Base-by-base conservation (phyloP, 2,329 filamentous ascomycete genomes). In the Ophiostoma australiae region DNA sequence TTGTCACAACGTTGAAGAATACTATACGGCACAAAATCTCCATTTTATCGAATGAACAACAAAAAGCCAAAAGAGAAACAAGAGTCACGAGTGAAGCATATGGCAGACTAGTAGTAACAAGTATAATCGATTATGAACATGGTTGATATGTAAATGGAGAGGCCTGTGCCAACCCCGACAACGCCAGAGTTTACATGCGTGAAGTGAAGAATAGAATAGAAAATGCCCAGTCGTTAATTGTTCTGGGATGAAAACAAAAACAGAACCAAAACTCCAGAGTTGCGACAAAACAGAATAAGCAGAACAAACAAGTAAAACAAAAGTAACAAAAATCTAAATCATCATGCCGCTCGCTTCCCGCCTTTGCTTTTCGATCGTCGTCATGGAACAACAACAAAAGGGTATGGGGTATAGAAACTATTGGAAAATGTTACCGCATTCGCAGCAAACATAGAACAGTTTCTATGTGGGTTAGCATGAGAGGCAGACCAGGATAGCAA, bases 391-490 rank as follows among this genome's bases (percentile, higher is more conserved):
- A 31, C 68, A 63, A 37, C 10, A 27, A 68, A 61, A 44, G 52
- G 35, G 31, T 33, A 58, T 48, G 11, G 11, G 3, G 17, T 33
- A 35, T 44, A 48, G 27, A 27, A 37, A 69, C 70, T 80, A 89
- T 77, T 85, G 83, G 79, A 93, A 97, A 77, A 97, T 95, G 79
- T 94, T 89, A 81, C 93, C 93, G 82, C 95, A 99, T 73, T 90
- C 88, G 84, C 92, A 95, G 85, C 95, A 99, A 71, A 99, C 95
- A 78, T 93, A 94, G 80, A 94, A 94, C 67, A 95, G 82, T 93
- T 93, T 94, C 92, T 95, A 76, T 5, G 13, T 10, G 27, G 10
- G 52, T 52, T 39, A 41, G 31, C n/a, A 67, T 39, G 10, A 20
- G 37, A 20, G 4, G 17, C 48, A 67, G 20, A 37, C 31, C 61